phyloP scores from a whole-genome alignment of 768 basidiomycete genomes.

The Myochromella boudieri region DNA sequence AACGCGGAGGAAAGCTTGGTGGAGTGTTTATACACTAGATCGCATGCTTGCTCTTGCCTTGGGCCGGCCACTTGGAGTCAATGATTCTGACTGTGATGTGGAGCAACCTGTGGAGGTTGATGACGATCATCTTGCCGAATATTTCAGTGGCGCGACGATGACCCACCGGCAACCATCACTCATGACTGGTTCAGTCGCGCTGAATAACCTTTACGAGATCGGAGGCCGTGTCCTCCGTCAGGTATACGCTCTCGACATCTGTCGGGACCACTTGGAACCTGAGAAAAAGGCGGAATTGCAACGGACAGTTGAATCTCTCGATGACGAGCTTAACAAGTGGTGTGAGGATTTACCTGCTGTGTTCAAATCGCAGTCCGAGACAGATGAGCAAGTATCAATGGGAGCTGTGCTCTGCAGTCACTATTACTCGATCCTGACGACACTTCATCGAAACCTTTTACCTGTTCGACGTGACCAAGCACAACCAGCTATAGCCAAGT shows the following conservation, averaged over 20 bases:
- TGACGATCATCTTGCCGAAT: conserved; percentile 73
- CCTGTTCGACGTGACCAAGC: conserved; percentile 76
- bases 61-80: conserved; percentile 84
- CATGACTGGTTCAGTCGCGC: conserved; percentile 79
- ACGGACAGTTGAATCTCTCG: conserved; percentile 73
- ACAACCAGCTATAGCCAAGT: conserved; percentile 65
- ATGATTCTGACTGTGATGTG: conserved; percentile 89
- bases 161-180: conserved; percentile 58
- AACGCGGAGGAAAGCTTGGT: conserved; percentile 90
- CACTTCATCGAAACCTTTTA: conserved; percentile 84
- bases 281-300: conserved; percentile 79
- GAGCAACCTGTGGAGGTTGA: conserved; percentile 83
- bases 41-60: conserved; percentile 91
- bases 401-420: conserved; percentile 85
- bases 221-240: conserved; percentile 79
- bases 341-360: conserved; percentile 72
- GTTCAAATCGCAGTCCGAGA: conserved; percentile 74
- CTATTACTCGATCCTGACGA: conserved; percentile 85
- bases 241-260: conserved; percentile 80
- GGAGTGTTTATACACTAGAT: conserved; percentile 88
- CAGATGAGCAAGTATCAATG: conserved; percentile 82
- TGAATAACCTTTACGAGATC: conserved; percentile 81
- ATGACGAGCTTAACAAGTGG: conserved; percentile 79
- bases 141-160: conserved; percentile 64
- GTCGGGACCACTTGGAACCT: conserved; percentile 69